Conservation (phyloP, 306 rosid species). For the Cucurbita moschata region DNA sequence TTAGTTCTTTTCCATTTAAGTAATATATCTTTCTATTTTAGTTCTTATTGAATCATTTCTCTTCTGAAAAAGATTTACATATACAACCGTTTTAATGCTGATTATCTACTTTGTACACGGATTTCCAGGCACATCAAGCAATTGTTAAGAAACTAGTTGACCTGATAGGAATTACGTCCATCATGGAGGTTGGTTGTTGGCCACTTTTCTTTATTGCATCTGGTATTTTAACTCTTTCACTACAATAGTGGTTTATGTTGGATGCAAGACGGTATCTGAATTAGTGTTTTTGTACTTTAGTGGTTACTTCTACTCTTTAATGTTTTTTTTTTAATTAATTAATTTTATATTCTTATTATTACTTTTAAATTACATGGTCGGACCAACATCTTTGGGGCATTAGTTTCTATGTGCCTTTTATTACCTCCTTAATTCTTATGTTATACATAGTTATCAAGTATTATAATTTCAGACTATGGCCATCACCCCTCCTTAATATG, state of each 20-base stretch:
- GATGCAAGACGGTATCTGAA: not conserved
- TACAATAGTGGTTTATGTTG: conserved; percentile 2
- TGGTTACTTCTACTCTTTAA: not conserved
- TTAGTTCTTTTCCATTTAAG: not conserved
- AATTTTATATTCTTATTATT: no score
- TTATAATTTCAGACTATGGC: not conserved
- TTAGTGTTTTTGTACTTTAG: not conserved
- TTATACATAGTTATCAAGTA: not conserved
- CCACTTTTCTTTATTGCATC: conserved; percentile 12
- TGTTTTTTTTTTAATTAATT: no score
- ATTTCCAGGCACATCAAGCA: conserved; percentile 63
- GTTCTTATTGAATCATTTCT: not conserved
- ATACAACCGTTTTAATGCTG: not conserved
- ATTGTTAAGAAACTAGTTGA: conserved; percentile 83
- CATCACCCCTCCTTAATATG: not conserved
- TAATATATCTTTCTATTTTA: not conserved
- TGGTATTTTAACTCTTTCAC: conserved; percentile 7
- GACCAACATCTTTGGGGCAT: not conserved
- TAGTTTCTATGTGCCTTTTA: not conserved
- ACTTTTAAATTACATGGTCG: not conserved
- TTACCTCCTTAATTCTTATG: not conserved
- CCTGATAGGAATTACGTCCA: conserved; percentile 92
- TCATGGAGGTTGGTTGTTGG: conserved; percentile 82
- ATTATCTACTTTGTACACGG: not conserved
- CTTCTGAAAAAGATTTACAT: not conserved